Percentiles rank a stretch among this genome's conserved stretches.
phyloP scores from a whole-genome alignment of 2,329 filamentous ascomycete species.

The Phialophora tarda region DNA sequence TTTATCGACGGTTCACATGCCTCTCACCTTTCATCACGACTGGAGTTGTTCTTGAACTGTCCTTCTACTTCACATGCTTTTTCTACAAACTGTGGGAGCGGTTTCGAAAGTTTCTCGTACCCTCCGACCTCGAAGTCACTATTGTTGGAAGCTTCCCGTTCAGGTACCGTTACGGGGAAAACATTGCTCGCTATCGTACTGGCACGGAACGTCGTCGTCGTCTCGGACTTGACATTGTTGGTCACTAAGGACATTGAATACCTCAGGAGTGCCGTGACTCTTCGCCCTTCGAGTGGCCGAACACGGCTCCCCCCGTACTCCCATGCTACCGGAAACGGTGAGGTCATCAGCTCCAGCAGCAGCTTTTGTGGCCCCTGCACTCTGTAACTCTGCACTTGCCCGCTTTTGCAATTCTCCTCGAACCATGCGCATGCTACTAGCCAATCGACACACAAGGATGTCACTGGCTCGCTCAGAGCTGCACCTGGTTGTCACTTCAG shows the following conservation, averaged over 20 bases:
- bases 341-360: neutral
- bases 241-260: neutral
- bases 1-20: neutral
- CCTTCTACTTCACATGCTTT: neutral
- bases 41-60: neutral
- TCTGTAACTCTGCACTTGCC: neutral
- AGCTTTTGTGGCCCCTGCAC: neutral
- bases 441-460: neutral
- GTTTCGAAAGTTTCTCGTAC: neutral
- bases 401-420: neutral
- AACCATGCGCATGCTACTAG: neutral
- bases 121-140: neutral
- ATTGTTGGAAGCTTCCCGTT: neutral
- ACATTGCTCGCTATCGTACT: neutral
- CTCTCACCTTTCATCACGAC: neutral
- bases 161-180: neutral
- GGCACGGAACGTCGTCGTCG: no score
- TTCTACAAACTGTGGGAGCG: neutral
- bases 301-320: neutral
- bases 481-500: neutral
- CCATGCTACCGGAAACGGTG: neutral
- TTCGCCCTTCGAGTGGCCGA: neutral
- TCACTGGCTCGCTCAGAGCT: neutral
- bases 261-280: neutral
- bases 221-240: neutral